phyloP scores from a whole-genome alignment of 73 alveolate species.

The Paramecium sexaurelia region DNA sequence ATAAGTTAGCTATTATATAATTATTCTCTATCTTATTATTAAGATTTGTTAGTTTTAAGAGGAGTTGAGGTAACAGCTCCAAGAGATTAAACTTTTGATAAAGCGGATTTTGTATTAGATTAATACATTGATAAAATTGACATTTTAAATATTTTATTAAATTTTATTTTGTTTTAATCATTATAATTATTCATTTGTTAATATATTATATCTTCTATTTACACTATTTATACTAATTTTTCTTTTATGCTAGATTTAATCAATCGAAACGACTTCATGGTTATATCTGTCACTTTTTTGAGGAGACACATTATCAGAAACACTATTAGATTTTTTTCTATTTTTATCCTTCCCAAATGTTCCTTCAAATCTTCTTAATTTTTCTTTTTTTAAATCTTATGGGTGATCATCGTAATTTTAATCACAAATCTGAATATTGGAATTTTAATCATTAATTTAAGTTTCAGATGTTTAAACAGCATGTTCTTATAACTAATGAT shows the following conservation, averaged over 20 bases:
- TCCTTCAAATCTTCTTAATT: background rate
- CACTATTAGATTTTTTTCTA: constrained; percentile 30
- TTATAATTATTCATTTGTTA: constrained; percentile 7
- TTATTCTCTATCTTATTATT: background rate
- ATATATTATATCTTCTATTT: background rate
- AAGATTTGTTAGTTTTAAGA: background rate
- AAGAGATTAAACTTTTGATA: background rate
- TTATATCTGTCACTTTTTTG: background rate
- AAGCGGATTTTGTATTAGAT: background rate
- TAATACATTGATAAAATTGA: background rate
- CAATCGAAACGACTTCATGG: background rate
- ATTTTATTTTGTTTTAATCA: constrained; percentile 20
- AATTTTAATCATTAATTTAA: background rate
- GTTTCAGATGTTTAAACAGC: background rate
- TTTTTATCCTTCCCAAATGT: background rate
- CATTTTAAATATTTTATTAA: background rate
- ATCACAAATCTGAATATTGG: background rate
- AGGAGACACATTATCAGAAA: background rate
- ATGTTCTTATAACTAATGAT: background rate
- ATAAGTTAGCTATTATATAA: background rate
- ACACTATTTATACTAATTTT: constrained; percentile 28
- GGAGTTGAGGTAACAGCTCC: background rate
- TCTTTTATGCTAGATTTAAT: background rate
- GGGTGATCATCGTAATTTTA: background rate
- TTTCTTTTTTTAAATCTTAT: background rate